These are phyloP conservation scores for Acanthochlamys bracteata DNA, from an alignment of 106 monocot genomes.

Conservation along the genomic window DNA sequence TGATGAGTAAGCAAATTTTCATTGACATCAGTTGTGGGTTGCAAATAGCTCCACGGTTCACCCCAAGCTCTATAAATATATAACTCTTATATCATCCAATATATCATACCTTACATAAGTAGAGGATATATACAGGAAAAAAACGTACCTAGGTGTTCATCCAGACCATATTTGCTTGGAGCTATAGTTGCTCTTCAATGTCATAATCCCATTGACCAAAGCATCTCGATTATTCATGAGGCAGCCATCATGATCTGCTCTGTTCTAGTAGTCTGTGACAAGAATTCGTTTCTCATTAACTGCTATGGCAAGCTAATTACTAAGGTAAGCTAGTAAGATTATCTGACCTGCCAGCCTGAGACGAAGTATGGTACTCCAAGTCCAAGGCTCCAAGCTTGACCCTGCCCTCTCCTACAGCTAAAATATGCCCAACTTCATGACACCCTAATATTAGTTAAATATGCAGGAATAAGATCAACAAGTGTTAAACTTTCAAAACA, in stretches of 20 bases:
- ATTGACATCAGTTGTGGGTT: conserved; percentile 78
- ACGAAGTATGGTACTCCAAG: too few species aligned
- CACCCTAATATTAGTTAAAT: too few species aligned
- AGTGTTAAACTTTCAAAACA: too few species aligned
- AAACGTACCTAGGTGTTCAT: conserved; percentile 46
- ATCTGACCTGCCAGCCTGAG: too few species aligned
- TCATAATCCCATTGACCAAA: conserved; percentile 40
- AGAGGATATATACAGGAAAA: not conserved
- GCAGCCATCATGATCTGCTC: conserved; percentile 78
- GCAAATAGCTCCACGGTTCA: conserved; percentile 66
- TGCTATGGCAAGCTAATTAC: conserved; percentile 76
- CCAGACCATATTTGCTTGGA: conserved; percentile 84
- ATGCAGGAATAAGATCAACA: too few species aligned
- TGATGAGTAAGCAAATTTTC: conserved; percentile 55
- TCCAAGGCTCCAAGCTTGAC: too few species aligned
- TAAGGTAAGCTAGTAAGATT: too few species aligned
- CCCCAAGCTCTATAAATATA: conserved; percentile 52
- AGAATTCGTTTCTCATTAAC: conserved; percentile 73
- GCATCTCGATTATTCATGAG: conserved; percentile 51
- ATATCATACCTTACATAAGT: too few species aligned
- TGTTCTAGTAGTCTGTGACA: conserved; percentile 70
- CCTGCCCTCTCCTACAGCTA: too few species aligned
- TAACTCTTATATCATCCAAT: not conserved
- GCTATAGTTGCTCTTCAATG: conserved; percentile 68
- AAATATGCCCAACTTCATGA: too few species aligned